These are phyloP conservation scores for Casuarina equisetifolia DNA, from an alignment of 306 rosid genomes.

Conservation along the genomic window DNA sequence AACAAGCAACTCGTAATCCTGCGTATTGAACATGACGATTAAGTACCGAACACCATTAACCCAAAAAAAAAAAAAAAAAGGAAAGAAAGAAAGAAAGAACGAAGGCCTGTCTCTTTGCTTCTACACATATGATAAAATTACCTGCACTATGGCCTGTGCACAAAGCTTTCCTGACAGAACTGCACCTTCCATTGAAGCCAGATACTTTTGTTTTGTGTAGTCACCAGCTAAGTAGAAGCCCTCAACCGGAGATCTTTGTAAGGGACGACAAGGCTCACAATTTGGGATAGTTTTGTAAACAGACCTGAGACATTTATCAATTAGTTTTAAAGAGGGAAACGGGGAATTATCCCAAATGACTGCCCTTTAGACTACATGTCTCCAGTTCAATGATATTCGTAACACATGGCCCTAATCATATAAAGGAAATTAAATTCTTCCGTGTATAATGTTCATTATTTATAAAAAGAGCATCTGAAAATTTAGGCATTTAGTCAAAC, in stretches of 20 bases:
- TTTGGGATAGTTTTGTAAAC: constrained; percentile 89
- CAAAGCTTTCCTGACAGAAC: constrained; percentile 96
- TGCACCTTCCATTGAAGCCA: constrained; percentile 99
- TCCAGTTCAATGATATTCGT: constrained; percentile 5
- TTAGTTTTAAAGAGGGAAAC: constrained; percentile 25
- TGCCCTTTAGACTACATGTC: constrained; percentile 4
- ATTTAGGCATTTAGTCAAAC: constrained; percentile 38
- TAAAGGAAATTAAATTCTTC: neutral
- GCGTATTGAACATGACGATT: constrained; percentile 24
- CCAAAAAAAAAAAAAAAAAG: neutral
- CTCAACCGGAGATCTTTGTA: constrained; percentile 89
- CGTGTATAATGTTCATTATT: constrained; percentile 1
- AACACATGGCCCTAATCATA: neutral
- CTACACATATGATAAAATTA: constrained; percentile 30
- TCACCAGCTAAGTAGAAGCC: constrained; percentile 97
- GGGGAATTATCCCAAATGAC: neutral
- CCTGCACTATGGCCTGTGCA: constrained; percentile 95
- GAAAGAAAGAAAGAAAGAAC: neutral
- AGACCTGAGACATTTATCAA: constrained; percentile 51
- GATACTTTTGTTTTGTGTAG: constrained; percentile 90
- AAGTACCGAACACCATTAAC: neutral
- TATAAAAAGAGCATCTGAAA: constrained; percentile 12
- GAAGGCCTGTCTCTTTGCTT: neutral
- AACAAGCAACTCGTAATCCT: constrained; percentile 72
- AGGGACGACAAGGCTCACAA: constrained; percentile 92